Evolutionary conservation across 139 green algal genomes (phyloP), one percentile per base, ranked within the genome.

Genomic region (Gonium pectorale): DNA sequence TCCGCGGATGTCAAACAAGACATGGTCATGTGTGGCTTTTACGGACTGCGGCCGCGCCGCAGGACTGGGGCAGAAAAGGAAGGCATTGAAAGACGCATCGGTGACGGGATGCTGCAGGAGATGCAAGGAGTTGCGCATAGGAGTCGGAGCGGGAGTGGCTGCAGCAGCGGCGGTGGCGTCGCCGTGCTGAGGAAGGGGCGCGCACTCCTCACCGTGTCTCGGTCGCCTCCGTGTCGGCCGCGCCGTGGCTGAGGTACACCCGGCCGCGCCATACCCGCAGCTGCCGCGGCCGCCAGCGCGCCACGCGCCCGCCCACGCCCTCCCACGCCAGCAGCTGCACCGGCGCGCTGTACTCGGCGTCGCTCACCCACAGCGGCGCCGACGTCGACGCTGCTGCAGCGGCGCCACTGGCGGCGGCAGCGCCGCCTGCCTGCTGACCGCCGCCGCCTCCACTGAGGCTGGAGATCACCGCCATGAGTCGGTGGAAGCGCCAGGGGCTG

Each of bases 401-500:
- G 35, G 64, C 52, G 2, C 31, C 51, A 7, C 44, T 22, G 2
- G 63, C 79, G 31, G 46, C 73, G 27, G 52, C 72, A 21, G 46
- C 37, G 35, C 17, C 52, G 0, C 37, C 72, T 0, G 13, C 22
- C 22, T 0, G 38, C 9, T n/a, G 40, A 71, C 31, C 51, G 59
- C 51, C 29, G 79, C 51, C 68, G 66, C 37, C 24, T 43, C 67
- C 31, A 2, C 75, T n/a, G 4, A 90, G 64, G 24, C 82, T 81
- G 26, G 63, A 17, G 13, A 93, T 40, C 27, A 93, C 79, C 17
- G 33, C 73, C 88, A 93, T 92, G 31, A 93, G 90, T 49, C 87
- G 86, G 44, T 90, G 86, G 72, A 90, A 90, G 41, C 90, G 88
- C 62, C 74, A 91, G n/a, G 90, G 90, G 71, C 83, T 90, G 29